Percentiles rank a stretch among this genome's conserved stretches.
Conservation (phyloP, 371 early-diverging fungal species). For the Mortierella sp. region DNA sequence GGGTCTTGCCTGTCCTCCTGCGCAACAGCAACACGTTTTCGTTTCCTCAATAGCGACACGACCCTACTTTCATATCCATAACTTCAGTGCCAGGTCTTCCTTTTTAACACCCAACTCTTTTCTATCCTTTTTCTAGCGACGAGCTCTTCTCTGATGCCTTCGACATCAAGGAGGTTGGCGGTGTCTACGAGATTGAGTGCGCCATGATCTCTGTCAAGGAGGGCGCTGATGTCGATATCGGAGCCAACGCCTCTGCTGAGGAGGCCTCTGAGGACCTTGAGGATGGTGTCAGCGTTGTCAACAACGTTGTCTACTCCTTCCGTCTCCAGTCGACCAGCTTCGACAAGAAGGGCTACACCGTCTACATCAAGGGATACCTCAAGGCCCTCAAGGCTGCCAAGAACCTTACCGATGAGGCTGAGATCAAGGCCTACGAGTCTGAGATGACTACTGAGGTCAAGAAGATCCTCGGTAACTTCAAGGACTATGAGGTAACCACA, state of each 20-base stretch:
- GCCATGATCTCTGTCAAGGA: conserved; percentile 62
- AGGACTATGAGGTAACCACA: conserved; percentile 59
- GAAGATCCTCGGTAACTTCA: conserved; percentile 85
- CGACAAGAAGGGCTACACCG: conserved; percentile 94
- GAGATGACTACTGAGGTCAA: conserved; percentile 77
- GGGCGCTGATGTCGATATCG: conserved; percentile 87
- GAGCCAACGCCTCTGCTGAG: conserved; percentile 96
- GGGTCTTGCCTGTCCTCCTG: not conserved
- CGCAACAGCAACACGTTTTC: conserved; percentile 1
- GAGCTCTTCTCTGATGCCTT: conserved; percentile 95
- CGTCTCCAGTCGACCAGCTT: conserved; percentile 84
- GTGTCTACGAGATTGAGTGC: conserved; percentile 88
- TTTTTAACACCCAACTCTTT: not conserved
- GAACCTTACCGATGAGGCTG: conserved; percentile 71
- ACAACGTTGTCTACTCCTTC: conserved; percentile 89
- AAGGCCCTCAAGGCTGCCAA: conserved; percentile 74
- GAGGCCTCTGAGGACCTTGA: conserved; percentile 81
- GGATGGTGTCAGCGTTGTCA: conserved; percentile 72
- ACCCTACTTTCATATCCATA: too few relatives aligned
- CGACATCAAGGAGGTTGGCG: conserved; percentile 77
- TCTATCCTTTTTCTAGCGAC: conserved; percentile 63
- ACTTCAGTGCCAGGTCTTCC: too few relatives aligned
- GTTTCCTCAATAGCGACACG: not conserved
- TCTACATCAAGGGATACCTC: conserved; percentile 95
- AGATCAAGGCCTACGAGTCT: conserved; percentile 78